Percentiles rank a stretch among this genome's conserved stretches.
Evolutionary conservation across 768 basidiomycete species (phyloP).

Genomic region (Suillus tomentosus): DNA sequence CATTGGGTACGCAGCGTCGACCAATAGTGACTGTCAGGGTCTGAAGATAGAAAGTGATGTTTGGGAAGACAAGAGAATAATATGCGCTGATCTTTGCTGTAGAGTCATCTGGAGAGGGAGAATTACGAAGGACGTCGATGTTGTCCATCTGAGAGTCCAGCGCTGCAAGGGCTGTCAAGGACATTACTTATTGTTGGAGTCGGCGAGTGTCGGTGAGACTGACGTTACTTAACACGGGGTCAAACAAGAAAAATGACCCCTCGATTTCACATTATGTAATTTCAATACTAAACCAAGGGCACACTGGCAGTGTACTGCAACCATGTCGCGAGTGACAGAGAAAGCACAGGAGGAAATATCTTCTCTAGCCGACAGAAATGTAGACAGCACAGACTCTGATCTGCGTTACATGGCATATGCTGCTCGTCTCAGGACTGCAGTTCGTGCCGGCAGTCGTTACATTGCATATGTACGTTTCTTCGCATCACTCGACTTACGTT

Average conservation of each 20-base stretch:
- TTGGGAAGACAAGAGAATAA: conserved; percentile 90
- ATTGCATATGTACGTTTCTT: conserved; percentile 65
- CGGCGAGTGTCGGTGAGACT: conserved; percentile 9
- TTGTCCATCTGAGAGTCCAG: conserved; percentile 4
- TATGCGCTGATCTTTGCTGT: conserved; percentile 89
- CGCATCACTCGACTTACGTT: not conserved
- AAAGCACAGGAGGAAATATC: conserved; percentile 52
- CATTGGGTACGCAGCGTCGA: conserved; percentile 70
- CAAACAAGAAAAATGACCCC: conserved; percentile 20
- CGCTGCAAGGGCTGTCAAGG: conserved; percentile 12
- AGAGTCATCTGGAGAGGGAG: conserved; percentile 20
- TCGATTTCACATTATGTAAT: conserved; percentile 19
- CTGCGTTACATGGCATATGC: conserved; percentile 77
- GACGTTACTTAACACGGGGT: conserved; percentile 11
- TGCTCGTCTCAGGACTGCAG: conserved; percentile 73
- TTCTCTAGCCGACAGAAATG: conserved; percentile 62
- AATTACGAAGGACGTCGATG: conserved; percentile 4
- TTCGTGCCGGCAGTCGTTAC: conserved; percentile 70
- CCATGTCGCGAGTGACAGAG: conserved; percentile 19
- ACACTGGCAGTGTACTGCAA: not conserved
- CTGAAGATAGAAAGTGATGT: conserved; percentile 96
- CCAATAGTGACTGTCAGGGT: conserved; percentile 94
- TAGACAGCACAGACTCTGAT: conserved; percentile 66
- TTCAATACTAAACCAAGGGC: too few species aligned
- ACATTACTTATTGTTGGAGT: conserved; percentile 24